Conservation (phyloP, 1,284 basidiomycete genomes). For the Taiwanofungus camphoratus region DNA sequence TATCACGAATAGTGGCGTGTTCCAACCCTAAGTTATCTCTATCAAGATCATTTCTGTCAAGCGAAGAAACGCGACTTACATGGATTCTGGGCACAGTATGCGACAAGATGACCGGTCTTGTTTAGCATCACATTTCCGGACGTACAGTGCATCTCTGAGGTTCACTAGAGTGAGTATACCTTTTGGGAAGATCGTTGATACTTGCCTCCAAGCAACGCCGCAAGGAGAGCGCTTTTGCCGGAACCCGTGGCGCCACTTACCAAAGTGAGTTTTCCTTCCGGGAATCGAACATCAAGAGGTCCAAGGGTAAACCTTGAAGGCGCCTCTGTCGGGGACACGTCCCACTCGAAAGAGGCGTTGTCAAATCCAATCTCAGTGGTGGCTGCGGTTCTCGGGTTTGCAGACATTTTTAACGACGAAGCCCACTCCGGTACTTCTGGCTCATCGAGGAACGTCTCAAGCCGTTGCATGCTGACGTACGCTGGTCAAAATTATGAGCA, state of each 20-base stretch:
- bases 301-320: conserved; percentile 44
- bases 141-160: conserved; percentile 62
- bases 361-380: conserved; percentile 43
- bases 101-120: conserved; percentile 56
- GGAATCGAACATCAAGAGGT: conserved; percentile 55
- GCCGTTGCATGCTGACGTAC: conserved; percentile 67
- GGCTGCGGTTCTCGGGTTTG: conserved; percentile 10
- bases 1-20: conserved; percentile 75
- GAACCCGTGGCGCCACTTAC: conserved; percentile 74
- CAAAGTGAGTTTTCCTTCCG: conserved; percentile 53
- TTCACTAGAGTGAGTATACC: background rate
- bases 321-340: conserved; percentile 29
- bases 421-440: conserved; percentile 66
- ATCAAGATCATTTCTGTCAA: background rate
- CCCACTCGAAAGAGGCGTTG: conserved; percentile 54
- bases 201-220: conserved; percentile 61
- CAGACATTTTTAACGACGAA: conserved; percentile 39
- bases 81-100: conserved; percentile 64
- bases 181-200: conserved; percentile 1
- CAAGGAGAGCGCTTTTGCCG: conserved; percentile 70
- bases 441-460: conserved; percentile 56
- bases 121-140: conserved; percentile 56
- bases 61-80: conserved; percentile 35
- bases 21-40: conserved; percentile 49
- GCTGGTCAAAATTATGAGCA: conserved; percentile 30